Evolutionary conservation across 208 protist genomes (phyloP).

Genomic region (Wallacemonas sp.): DNA sequence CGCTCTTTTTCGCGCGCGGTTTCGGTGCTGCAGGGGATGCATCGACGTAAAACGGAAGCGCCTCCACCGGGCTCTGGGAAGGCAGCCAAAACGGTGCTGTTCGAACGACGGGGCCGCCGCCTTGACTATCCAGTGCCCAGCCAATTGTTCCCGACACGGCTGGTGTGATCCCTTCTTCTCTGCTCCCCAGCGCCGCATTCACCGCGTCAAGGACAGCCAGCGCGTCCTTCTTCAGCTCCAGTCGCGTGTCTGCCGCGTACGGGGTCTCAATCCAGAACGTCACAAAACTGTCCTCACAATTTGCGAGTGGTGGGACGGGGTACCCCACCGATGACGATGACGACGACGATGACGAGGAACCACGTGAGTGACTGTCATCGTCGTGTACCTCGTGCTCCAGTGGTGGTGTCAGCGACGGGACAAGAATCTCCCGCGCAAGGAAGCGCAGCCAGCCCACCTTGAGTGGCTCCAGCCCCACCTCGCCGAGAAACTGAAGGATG

Average conservation of each 20-base stretch:
- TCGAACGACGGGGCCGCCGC: not conserved
- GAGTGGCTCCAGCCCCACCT: conserved; percentile 61
- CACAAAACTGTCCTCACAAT: conserved; percentile 22
- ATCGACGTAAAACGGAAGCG: not conserved
- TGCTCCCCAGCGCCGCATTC: conserved; percentile 14
- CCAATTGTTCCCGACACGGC: no score
- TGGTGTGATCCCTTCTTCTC: no score
- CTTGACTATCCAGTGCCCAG: conserved; percentile 14
- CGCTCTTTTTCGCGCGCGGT: no score
- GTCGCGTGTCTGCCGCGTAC: conserved; percentile 20
- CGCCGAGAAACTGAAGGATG: conserved; percentile 72
- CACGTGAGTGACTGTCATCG: no score
- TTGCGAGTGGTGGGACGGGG: conserved; percentile 12
- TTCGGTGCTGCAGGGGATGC: not conserved
- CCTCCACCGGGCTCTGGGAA: not conserved
- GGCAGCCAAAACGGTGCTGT: not conserved
- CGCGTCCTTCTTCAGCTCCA: conserved; percentile 9
- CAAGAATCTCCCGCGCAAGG: conserved; percentile 46
- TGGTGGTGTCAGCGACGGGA: no score
- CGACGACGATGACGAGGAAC: no score
- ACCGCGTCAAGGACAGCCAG: conserved; percentile 6
- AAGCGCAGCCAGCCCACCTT: conserved; percentile 61
- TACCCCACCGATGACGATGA: no score
- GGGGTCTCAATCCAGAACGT: conserved; percentile 36
- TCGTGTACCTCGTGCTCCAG: no score